A percentile compares a stretch with the other conserved stretches of the same genome.
These are phyloP conservation scores for Dichotomocladium elegans DNA, from an alignment of 371 early-diverging fungal genomes.

Conservation along the genomic window DNA sequence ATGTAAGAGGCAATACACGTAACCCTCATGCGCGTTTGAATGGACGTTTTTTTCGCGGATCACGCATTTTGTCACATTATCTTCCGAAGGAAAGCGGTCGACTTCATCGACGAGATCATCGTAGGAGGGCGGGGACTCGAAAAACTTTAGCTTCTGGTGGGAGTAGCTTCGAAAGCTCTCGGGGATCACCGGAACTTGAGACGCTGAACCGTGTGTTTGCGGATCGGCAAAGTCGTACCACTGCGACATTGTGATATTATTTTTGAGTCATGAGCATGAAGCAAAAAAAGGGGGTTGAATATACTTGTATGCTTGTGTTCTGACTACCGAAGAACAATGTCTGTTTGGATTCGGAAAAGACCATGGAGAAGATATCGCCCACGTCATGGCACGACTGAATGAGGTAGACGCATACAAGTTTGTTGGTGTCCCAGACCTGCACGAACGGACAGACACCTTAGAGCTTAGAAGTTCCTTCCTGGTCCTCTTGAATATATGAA, in stretches of 20 bases:
- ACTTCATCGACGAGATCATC: slow-evolving; percentile 15
- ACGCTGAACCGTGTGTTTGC: slow-evolving; percentile 39
- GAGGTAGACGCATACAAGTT: slow-evolving; percentile 56
- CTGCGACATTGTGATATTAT: too few species aligned
- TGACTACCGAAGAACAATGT: slow-evolving; percentile 75
- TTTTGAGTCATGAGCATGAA: background rate
- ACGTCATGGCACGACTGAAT: slow-evolving; percentile 73
- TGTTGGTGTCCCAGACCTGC: slow-evolving; percentile 68
- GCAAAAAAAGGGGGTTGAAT: background rate
- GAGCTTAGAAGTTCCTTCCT: too few species aligned
- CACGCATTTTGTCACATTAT: slow-evolving; percentile 47
- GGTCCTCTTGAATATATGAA: too few species aligned
- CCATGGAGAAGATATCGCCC: slow-evolving; percentile 73
- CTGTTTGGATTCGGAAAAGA: slow-evolving; percentile 49
- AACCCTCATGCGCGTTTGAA: slow-evolving; percentile 73
- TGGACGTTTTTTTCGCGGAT: slow-evolving; percentile 53
- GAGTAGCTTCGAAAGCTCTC: slow-evolving; percentile 17
- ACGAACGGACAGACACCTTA: too few species aligned
- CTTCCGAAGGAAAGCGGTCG: slow-evolving; percentile 18
- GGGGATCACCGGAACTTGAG: slow-evolving; percentile 19
- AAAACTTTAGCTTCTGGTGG: slow-evolving; percentile 40
- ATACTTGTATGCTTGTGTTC: slow-evolving; percentile 81
- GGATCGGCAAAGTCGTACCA: slow-evolving; percentile 60
- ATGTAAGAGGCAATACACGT: slow-evolving; percentile 65
- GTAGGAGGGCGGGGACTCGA: slow-evolving; percentile 22